phyloP scores from a whole-genome alignment of 441 rosid genomes.

The Aquilaria agallochum region DNA sequence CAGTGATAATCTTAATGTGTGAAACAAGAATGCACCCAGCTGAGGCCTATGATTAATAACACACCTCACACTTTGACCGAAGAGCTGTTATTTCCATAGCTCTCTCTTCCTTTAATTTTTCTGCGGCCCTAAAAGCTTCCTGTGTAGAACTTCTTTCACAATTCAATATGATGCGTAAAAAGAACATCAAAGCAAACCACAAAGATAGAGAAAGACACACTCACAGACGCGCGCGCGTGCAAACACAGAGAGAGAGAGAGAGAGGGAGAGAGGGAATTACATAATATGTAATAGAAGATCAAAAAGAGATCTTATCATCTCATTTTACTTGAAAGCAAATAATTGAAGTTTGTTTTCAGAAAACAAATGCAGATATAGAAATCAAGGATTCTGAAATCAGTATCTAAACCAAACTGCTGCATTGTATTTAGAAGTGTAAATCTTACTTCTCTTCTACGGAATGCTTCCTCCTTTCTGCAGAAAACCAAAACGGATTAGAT shows the following conservation, averaged over 20 bases:
- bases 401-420: background rate
- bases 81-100: slow-evolving; percentile 62
- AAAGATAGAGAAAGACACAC: background rate
- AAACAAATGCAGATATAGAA: background rate
- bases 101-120: slow-evolving; percentile 61
- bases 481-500: background rate
- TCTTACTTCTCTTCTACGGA: slow-evolving; percentile 83
- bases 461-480: slow-evolving; percentile 91
- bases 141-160: slow-evolving; percentile 7
- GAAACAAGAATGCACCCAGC: slow-evolving; percentile 11
- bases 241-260: background rate
- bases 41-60: slow-evolving; percentile 11
- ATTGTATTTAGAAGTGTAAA: slow-evolving; percentile 11
- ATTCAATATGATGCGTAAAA: slow-evolving; percentile 1
- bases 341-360: no score
- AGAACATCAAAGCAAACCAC: slow-evolving; percentile 7
- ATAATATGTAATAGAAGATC: no score
- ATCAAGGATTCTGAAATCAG: background rate
- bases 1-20: slow-evolving; percentile 11
- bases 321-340: no score
- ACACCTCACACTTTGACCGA: slow-evolving; percentile 71
- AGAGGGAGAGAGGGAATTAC: background rate
- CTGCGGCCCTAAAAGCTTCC: slow-evolving; percentile 82
- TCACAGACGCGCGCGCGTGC: no score
- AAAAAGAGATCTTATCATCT: no score